These are phyloP conservation scores for Phyllosticta citrichinensis DNA, from an alignment of 2,329 filamentous ascomycete genomes.

Conservation along the genomic window DNA sequence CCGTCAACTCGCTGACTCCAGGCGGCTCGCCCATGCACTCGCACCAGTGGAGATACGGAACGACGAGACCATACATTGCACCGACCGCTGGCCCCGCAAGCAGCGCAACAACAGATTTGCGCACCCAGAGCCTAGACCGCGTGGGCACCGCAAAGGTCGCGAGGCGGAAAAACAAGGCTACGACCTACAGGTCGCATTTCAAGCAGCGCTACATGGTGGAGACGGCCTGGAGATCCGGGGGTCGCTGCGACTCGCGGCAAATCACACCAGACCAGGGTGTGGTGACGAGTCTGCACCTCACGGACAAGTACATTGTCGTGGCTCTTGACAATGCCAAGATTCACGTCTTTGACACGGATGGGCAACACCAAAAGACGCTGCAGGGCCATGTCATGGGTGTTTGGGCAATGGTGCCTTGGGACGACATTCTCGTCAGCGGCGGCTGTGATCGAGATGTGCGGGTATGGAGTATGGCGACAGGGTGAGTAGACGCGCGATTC, in stretches of 20 bases:
- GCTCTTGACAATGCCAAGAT: slow-evolving; percentile 98
- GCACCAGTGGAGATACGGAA: not conserved
- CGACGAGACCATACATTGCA: not conserved
- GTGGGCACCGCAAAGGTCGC: slow-evolving; percentile 20
- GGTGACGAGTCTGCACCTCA: slow-evolving; percentile 89
- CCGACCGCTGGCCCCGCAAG: slow-evolving; percentile 31
- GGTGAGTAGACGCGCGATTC: slow-evolving; percentile 45
- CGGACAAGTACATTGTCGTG: slow-evolving; percentile 92
- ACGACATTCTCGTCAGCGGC: slow-evolving; percentile 86
- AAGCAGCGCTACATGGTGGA: slow-evolving; percentile 96
- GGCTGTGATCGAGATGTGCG: slow-evolving; percentile 94
- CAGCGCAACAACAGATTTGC: slow-evolving; percentile 39
- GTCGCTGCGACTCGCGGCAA: slow-evolving; percentile 70
- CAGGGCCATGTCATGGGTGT: slow-evolving; percentile 98
- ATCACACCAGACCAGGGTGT: slow-evolving; percentile 96
- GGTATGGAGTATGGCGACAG: slow-evolving; percentile 91
- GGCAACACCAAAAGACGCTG: slow-evolving; percentile 76
- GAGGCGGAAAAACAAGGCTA: slow-evolving; percentile 49
- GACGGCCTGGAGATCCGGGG: slow-evolving; percentile 89
- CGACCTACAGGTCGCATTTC: slow-evolving; percentile 92
- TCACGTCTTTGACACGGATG: slow-evolving; percentile 91
- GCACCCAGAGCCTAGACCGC: slow-evolving; percentile 49
- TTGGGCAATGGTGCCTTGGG: slow-evolving; percentile 99
- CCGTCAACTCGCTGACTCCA: slow-evolving; percentile 10
- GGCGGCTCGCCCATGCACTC: slow-evolving; percentile 9